Conservation (phyloP, 2,329 filamentous ascomycete genomes). For the Ilyonectria robusta region DNA sequence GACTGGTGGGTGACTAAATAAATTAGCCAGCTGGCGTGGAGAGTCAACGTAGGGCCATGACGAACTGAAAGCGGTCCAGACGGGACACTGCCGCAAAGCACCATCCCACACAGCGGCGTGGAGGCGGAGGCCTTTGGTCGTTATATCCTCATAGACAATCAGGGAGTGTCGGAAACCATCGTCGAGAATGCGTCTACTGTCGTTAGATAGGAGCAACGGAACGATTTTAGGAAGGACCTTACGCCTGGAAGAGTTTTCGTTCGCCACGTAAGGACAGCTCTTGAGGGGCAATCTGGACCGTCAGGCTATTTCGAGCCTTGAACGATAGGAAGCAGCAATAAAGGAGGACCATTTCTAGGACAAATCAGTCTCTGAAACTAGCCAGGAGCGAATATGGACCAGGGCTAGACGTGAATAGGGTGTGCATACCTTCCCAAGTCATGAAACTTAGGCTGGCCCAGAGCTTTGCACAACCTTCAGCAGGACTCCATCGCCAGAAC, state of each 20-base stretch:
- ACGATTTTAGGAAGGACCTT: constrained; percentile 43
- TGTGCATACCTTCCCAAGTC: constrained; percentile 70
- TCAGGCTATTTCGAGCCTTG: constrained; percentile 65
- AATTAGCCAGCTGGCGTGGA: background rate
- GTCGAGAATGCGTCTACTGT: constrained; percentile 67
- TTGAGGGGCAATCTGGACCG: constrained; percentile 58
- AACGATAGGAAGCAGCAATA: constrained; percentile 71
- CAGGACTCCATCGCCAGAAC: constrained; percentile 66
- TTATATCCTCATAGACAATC: constrained; percentile 66
- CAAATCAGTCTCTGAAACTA: constrained; percentile 24
- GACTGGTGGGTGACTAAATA: constrained; percentile 67
- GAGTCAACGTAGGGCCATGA: background rate
- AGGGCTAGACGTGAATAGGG: background rate
- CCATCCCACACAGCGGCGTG: constrained; percentile 71
- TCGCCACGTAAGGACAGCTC: constrained; percentile 66
- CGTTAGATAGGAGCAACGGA: constrained; percentile 19
- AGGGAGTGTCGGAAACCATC: constrained; percentile 68
- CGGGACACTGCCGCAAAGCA: constrained; percentile 66
- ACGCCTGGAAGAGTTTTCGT: constrained; percentile 70
- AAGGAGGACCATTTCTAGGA: constrained; percentile 70
- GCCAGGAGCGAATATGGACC: background rate
- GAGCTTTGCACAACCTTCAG: constrained; percentile 59
- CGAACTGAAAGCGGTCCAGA: constrained; percentile 76
- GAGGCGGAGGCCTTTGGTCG: constrained; percentile 65
- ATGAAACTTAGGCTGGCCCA: constrained; percentile 71